Evolutionary conservation across 768 basidiomycete species (phyloP).

Genomic region (Hypsizygus marmoreus): DNA sequence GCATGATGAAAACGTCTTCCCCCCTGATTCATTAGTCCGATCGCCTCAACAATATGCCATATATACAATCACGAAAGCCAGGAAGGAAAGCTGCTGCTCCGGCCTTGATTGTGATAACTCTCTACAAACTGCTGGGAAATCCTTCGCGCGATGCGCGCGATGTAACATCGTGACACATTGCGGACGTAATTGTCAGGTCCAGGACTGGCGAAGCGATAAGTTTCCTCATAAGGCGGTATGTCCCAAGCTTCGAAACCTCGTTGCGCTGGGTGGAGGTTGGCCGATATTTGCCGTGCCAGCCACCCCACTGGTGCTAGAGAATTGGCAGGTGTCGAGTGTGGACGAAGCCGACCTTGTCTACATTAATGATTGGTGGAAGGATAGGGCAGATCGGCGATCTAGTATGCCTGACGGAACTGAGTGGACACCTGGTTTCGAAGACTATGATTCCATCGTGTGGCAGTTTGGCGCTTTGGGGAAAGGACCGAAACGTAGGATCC

Average conservation of each 20-base stretch:
- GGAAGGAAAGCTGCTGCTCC: slow-evolving; percentile 6
- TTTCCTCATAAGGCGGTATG: slow-evolving; percentile 9
- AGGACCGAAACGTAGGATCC: slow-evolving; percentile 11
- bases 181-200: slow-evolving; percentile 10
- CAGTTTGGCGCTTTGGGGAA: slow-evolving; percentile 3
- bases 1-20: slow-evolving; percentile 7
- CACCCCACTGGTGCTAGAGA: not conserved
- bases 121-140: slow-evolving; percentile 9
- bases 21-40: slow-evolving; percentile 4
- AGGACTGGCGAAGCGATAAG: slow-evolving; percentile 9
- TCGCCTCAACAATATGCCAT: not conserved
- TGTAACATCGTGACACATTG: slow-evolving; percentile 12
- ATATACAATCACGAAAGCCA: not conserved
- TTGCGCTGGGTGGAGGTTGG: not conserved
- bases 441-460: slow-evolving; percentile 11
- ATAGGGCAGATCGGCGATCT: not conserved
- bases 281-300: not conserved
- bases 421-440: slow-evolving; percentile 16
- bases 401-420: slow-evolving; percentile 9
- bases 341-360: slow-evolving; percentile 10
- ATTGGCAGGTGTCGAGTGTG: slow-evolving; percentile 10
- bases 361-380: slow-evolving; percentile 5
- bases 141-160: slow-evolving; percentile 7
- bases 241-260: slow-evolving; percentile 9
- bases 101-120: slow-evolving; percentile 10